phyloP scores from a whole-genome alignment of 805 yeast genomes.

The Yamadazyma scolyti region DNA sequence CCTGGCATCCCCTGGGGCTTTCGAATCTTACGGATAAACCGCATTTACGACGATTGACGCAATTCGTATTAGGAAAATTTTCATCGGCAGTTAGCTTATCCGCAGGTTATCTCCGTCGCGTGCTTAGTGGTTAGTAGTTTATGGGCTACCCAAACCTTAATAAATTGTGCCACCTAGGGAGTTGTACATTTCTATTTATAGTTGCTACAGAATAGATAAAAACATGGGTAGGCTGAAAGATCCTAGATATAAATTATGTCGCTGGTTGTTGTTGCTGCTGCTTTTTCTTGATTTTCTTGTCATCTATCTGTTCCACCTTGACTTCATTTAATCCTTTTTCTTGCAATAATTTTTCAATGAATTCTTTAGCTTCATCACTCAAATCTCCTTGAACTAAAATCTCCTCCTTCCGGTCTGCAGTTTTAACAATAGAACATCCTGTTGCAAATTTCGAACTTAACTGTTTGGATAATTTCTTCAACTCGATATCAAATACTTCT shows the following conservation, averaged over 20 bases:
- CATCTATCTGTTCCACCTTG: slow-evolving; percentile 86
- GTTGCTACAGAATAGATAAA: no score
- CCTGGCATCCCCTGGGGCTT: no score
- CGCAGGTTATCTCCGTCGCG: no score
- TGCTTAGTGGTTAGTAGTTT: no score
- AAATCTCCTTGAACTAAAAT: slow-evolving; percentile 93
- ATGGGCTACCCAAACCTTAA: no score
- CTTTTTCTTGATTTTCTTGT: slow-evolving; percentile 63
- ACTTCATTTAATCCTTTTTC: slow-evolving; percentile 82
- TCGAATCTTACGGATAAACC: no score
- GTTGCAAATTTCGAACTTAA: slow-evolving; percentile 95
- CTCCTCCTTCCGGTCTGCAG: slow-evolving; percentile 88
- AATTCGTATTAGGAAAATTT: no score
- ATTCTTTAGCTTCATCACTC: slow-evolving; percentile 82
- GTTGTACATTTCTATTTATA: no score
- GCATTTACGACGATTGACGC: no score
- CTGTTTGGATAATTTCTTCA: slow-evolving; percentile 86
- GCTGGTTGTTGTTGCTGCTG: slow-evolving; percentile 3
- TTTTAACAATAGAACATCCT: slow-evolving; percentile 89
- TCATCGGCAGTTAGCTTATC: no score
- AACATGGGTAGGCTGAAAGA: no score
- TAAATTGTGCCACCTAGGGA: no score
- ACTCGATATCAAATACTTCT: slow-evolving; percentile 83
- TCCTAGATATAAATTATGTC: slow-evolving; percentile 2
- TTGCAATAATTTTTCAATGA: slow-evolving; percentile 63